Evolutionary conservation across 1,284 basidiomycete genomes (phyloP), one percentile per base, ranked within the genome.

Genomic region (Rhodotorula sp.): DNA sequence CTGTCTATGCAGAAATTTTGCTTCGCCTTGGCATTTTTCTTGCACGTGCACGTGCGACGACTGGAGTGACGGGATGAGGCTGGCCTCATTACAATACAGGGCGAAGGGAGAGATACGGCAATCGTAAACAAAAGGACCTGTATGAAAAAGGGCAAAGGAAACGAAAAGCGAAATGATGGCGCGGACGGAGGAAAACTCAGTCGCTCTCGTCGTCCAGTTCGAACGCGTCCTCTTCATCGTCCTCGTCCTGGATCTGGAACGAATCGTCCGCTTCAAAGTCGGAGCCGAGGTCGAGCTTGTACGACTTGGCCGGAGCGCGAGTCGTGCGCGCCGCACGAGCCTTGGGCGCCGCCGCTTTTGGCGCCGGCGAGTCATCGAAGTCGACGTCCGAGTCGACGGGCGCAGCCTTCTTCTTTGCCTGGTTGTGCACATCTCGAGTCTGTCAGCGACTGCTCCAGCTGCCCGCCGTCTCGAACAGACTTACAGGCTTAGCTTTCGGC

Each of bases 401-500:
- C 15, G 64, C 42, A 30, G 57, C 63, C 62, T 62, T 56, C 54
- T 64, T 46, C 42, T 51, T 30, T 20, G 51, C 46, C 49, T 59
- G n/a, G 0, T 24, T 5, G 18, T 10, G n/a, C 6, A 18, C 6
- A 7, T 15, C 10, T 5, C 14, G 15, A 46, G 57, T 1, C 4
- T 4, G 30, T 26, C 42, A 49, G 26, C 26, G 29, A 24, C 0
- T 17, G 18, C 18, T 49, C 33, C 14, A 1, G 7, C 8, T 37
- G 66, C 77, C 76, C 15, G 71, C 26, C 87, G 88, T 63, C 85
- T 85, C 0, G 79, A 87, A 88, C 61, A 10, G n/a, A 45, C 61
- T 33, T 44, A 62, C 61, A 66, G 79, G 81, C 76, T 85, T 83
- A 10, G 70, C 75, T 68, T 78, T 83, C 30, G 77, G 44, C 51